Conservation (phyloP, 257 asterid genomes). For the Hygrophila difformis region DNA sequence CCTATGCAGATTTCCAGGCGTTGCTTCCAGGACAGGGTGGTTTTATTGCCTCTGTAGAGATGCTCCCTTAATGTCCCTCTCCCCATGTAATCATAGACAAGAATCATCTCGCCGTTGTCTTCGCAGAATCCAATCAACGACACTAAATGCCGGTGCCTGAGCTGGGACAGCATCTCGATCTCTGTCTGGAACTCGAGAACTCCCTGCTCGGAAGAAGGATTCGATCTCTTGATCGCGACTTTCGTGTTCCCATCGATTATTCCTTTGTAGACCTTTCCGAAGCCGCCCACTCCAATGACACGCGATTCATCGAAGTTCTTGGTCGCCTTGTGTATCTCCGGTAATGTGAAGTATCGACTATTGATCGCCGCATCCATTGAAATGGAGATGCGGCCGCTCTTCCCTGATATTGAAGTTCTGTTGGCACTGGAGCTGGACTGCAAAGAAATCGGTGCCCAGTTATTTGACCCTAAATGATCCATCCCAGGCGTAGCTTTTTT, state of each 20-base stretch:
- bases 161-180: conserved; percentile 74
- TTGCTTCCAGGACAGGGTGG: conserved; percentile 61
- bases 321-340: conserved; percentile 62
- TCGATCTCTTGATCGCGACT: conserved; percentile 83
- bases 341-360: conserved; percentile 61
- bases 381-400: conserved; percentile 35
- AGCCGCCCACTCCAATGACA: conserved; percentile 94
- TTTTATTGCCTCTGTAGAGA: conserved; percentile 64
- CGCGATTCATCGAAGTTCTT: conserved; percentile 75
- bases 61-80: conserved; percentile 80
- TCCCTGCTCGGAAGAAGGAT: conserved; percentile 89
- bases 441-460: conserved; percentile 76
- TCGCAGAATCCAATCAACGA: conserved; percentile 84
- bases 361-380: conserved; percentile 70
- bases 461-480: conserved; percentile 28
- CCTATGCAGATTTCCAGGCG: conserved; percentile 73
- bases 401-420: conserved; percentile 35
- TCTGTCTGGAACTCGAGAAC: conserved; percentile 80
- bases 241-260: conserved; percentile 43
- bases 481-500: conserved; percentile 16
- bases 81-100: conserved; percentile 84
- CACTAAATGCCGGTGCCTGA: conserved; percentile 73
- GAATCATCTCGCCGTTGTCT: conserved; percentile 73
- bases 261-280: conserved; percentile 85
- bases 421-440: conserved; percentile 40